Base-by-base conservation (phyloP, 164 flowering plant species). In the Vitis cinerea region DNA sequence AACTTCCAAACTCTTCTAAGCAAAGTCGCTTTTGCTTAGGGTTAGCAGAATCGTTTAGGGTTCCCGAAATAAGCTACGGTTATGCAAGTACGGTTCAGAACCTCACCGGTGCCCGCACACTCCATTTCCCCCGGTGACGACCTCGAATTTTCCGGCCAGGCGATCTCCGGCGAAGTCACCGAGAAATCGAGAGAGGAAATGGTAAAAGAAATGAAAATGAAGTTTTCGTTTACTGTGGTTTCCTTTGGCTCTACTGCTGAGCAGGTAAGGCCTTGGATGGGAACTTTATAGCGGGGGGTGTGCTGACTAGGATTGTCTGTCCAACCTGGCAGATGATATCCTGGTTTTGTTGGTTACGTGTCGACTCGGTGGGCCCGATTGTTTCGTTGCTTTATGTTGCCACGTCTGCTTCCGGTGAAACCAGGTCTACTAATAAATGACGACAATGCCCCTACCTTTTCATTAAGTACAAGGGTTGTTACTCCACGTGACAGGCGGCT, bases 1-100 rank as follows among this genome's bases (percentile, higher is more conserved):
- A 78, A 82, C 87, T 82, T 84, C 68, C 44, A 77, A 81, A 73
- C 74, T 64, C 72, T 55, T 79, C 84, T 19, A 81, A 72, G 71
- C 55, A 55, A 67, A 57, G 72, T 64, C 66, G 70, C 76, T 75
- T 74, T 75, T 67, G 76, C 80, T 75, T 78, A 61, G 66, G 69
- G 62, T 57, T 77, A 50, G 37, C 9, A 63, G 31, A 51, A 44
- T 31, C 57, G 48, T 47, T 66, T 69, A 64, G 64, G 11, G 44
- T 19, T 19, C 63, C 70, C 61, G 61, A 67, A 60, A 55, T 57
- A 75, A 67, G 64, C 65, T 57, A 66, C 58, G 63, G 63, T 50
- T 37, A 37, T 3, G 44, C 44, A 37, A 37, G 7, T 3, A 16
- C 48, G 69, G 44, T 37, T 37, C 44, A 75, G 29, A 61, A 67